A percentile compares a stretch with the other conserved stretches of the same genome.
phyloP scores from a whole-genome alignment of 805 yeast genomes.

The Hanseniaspora mollemarum region DNA sequence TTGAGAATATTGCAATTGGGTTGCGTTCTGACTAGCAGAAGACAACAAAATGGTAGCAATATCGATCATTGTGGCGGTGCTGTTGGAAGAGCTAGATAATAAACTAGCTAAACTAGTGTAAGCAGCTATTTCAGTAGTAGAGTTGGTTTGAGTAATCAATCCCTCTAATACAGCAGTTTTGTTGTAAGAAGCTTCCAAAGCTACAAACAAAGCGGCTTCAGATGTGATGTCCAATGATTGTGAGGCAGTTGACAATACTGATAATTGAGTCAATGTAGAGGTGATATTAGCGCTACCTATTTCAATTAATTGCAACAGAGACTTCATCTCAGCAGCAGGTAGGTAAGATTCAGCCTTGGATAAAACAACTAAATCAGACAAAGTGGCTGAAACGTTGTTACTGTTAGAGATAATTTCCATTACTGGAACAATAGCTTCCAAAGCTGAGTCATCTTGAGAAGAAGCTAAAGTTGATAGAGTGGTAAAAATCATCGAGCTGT shows the following conservation, averaged over 20 bases:
- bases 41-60: slow-evolving; percentile 22
- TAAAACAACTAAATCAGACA: slow-evolving; percentile 21
- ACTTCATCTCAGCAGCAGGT: slow-evolving; percentile 14
- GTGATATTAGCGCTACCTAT: slow-evolving; percentile 9
- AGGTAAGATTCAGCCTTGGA: slow-evolving; percentile 18
- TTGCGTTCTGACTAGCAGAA: slow-evolving; percentile 20
- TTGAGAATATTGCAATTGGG: slow-evolving; percentile 19
- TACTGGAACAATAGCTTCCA: slow-evolving; percentile 18
- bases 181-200: slow-evolving; percentile 17
- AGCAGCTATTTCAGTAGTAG: slow-evolving; percentile 16
- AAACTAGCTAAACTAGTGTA: slow-evolving; percentile 10
- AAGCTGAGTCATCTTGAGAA: slow-evolving; percentile 15
- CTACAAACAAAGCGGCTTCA: slow-evolving; percentile 13
- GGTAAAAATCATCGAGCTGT: slow-evolving; percentile 9
- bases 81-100: slow-evolving; percentile 15
- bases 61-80: slow-evolving; percentile 23
- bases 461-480: slow-evolving; percentile 2
- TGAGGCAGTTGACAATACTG: slow-evolving; percentile 12
- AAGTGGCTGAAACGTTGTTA: slow-evolving; percentile 20
- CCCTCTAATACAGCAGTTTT: slow-evolving; percentile 21
- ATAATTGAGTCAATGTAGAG: slow-evolving; percentile 4
- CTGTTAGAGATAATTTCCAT: slow-evolving; percentile 19
- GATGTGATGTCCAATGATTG: neutral
- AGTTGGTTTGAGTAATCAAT: slow-evolving; percentile 20
- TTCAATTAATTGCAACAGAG: slow-evolving; percentile 12